These are phyloP conservation scores for Suillus brevipes DNA, from an alignment of 768 basidiomycete species.

Conservation along the genomic window DNA sequence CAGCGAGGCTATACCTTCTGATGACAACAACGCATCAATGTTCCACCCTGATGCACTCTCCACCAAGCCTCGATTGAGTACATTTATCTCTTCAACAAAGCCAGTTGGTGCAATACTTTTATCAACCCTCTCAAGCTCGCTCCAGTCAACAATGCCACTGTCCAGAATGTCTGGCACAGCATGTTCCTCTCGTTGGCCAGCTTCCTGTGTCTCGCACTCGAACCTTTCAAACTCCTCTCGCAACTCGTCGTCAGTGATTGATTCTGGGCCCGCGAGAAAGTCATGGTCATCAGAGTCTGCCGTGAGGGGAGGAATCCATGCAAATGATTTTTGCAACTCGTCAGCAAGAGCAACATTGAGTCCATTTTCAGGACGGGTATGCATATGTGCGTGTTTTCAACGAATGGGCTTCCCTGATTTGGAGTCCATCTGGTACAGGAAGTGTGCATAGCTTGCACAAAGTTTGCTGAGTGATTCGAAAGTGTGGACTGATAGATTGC, in stretches of 20 bases:
- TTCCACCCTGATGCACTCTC: background rate
- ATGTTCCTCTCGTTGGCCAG: no score
- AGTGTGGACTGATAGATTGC: background rate
- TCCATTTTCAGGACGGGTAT: background rate
- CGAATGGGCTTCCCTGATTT: background rate
- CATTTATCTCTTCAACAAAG: background rate
- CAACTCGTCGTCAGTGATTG: background rate
- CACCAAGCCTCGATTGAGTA: background rate
- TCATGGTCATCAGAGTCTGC: constrained; percentile 1
- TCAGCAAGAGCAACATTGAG: no score
- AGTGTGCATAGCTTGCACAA: background rate
- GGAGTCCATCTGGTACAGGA: background rate
- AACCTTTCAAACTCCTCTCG: no score
- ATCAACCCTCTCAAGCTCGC: no score
- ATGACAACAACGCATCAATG: background rate
- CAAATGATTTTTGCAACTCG: background rate
- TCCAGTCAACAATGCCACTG: no score
- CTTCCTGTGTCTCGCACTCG: no score
- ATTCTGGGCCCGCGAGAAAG: constrained; percentile 6
- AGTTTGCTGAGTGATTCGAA: background rate
- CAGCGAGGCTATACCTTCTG: background rate
- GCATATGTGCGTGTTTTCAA: background rate
- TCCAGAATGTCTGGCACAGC: no score
- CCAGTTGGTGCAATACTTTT: no score
- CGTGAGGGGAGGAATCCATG: constrained; percentile 7